Conservation (phyloP, 2,329 filamentous ascomycete species). For the Aspergillus fijiensis region DNA sequence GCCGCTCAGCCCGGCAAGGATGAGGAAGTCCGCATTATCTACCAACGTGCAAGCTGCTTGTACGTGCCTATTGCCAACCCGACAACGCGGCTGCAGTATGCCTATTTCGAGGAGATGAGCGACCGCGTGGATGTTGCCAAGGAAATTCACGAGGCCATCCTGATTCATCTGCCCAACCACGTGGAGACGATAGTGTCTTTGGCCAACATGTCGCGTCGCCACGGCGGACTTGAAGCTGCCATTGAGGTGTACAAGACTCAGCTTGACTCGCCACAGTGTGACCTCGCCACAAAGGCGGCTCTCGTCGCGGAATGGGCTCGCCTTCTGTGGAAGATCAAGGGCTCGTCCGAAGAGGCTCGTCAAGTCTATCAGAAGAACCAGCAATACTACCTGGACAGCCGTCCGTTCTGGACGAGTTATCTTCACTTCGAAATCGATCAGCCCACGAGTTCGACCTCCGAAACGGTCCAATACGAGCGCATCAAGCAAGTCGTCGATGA, state of each 20-base stretch:
- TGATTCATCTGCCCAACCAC: constrained; percentile 73
- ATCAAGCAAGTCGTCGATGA: constrained; percentile 78
- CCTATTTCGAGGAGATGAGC: constrained; percentile 87
- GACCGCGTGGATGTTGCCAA: constrained; percentile 74
- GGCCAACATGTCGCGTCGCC: constrained; percentile 81
- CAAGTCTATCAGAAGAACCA: constrained; percentile 79
- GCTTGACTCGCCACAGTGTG: constrained; percentile 69
- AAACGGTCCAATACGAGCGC: constrained; percentile 66
- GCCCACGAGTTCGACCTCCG: constrained; percentile 64
- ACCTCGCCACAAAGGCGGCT: constrained; percentile 78
- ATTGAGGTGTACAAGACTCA: constrained; percentile 80
- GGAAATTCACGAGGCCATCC: constrained; percentile 79
- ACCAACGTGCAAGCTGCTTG: constrained; percentile 78
- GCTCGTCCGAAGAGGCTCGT: constrained; percentile 75
- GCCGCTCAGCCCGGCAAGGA: constrained; percentile 73
- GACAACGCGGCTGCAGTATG: constrained; percentile 82
- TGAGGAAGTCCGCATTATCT: constrained; percentile 89
- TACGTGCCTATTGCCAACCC: constrained; percentile 86
- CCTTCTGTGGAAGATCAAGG: constrained; percentile 84
- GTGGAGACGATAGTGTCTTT: constrained; percentile 85
- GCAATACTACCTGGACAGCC: constrained; percentile 80
- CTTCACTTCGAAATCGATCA: constrained; percentile 86
- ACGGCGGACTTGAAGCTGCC: constrained; percentile 78
- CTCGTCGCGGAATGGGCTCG: constrained; percentile 86
- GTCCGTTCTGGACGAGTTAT: constrained; percentile 86